Percentiles rank a stretch among this genome's conserved stretches.
Conservation (phyloP, 768 basidiomycete genomes). For the Lactarius sanguifluus region DNA sequence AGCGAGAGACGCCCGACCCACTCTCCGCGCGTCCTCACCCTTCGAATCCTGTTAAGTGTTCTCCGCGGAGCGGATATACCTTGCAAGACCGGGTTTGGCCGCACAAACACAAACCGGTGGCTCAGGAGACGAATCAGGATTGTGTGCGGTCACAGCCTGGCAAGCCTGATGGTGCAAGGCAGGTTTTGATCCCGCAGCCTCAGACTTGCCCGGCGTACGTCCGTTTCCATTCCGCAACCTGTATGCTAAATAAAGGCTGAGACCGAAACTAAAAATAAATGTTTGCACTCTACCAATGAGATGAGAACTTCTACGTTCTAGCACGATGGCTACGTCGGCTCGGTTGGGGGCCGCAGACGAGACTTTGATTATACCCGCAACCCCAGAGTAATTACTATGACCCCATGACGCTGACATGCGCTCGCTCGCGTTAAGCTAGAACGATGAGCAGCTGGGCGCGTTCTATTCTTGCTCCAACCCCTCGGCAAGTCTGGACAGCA, state of each 20-base stretch:
- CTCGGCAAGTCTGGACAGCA: conserved; percentile 5
- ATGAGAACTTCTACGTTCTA: not conserved
- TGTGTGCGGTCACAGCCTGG: conserved; percentile 9
- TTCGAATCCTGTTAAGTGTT: not conserved
- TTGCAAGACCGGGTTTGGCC: not conserved
- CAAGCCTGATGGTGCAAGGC: conserved; percentile 6
- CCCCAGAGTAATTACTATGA: not conserved
- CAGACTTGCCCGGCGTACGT: conserved; percentile 7
- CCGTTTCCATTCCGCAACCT: not conserved
- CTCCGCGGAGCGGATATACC: conserved; percentile 15
- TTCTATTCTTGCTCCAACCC: not conserved
- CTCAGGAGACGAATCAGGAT: conserved; percentile 4
- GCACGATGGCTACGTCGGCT: not conserved
- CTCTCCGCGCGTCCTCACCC: not conserved
- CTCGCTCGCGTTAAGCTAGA: conserved; percentile 4
- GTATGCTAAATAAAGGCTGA: not conserved
- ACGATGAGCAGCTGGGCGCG: not conserved
- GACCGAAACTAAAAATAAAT: not conserved
- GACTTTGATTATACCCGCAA: not conserved
- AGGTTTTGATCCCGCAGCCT: conserved; percentile 12
- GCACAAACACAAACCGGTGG: not conserved
- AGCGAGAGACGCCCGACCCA: not conserved
- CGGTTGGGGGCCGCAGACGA: not conserved
- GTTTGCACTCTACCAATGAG: not conserved
- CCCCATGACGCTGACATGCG: conserved; percentile 13